Base-by-base conservation (phyloP, 106 monocot species). In the Triglochin maritima region DNA sequence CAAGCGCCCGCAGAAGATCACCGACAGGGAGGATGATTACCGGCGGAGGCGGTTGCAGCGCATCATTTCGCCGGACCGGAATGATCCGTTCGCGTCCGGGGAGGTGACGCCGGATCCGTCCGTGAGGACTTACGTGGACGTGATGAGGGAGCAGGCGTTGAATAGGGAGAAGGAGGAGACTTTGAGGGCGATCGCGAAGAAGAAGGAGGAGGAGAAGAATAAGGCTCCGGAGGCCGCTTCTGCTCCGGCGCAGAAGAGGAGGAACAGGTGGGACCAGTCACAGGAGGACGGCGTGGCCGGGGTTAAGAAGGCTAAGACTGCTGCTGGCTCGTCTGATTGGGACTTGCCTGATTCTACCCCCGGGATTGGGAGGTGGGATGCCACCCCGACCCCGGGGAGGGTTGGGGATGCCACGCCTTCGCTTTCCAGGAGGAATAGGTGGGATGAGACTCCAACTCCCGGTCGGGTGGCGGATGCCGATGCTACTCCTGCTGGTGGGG, bases 391-490 rank as follows among this genome's bases (percentile, higher is more conserved):
- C 7, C 96, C 96, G 1, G 96, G 96, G 2, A 79, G 91, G 65
- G 90, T 88, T 62, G 71, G 77, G 12, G 96, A 96, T 74, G 87
- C 90, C 2, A 96, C 95, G 0, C 95, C 90, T 9, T 79, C 81
- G 0, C 51, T 85, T 14, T 72, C 77, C 45, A 66, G 90, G 46
- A 59, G 96, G 15, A 90, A 96, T 74, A 70, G 96, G 15, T 96
- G 96, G 96, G 96, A 96, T 72, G 96, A 96, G 74, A 96, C 96
- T 3, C 96, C 91, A 2, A 96, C 96, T 7, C 88, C 96, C 9
- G 96, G 96, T 2, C 70, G 90, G 42, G 29, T 85, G 56, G 85
- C 86, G 5, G 96, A 96, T 73, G 74, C 95, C 1, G 96, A 96
- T 65, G 85, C 85, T 4, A 96, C 90, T 2, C 90, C 91, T 9